A percentile compares a stretch with the other conserved stretches of the same genome.
Evolutionary conservation across 768 basidiomycete species (phyloP).

Genomic region (Tylopilus cervinicoccineus): DNA sequence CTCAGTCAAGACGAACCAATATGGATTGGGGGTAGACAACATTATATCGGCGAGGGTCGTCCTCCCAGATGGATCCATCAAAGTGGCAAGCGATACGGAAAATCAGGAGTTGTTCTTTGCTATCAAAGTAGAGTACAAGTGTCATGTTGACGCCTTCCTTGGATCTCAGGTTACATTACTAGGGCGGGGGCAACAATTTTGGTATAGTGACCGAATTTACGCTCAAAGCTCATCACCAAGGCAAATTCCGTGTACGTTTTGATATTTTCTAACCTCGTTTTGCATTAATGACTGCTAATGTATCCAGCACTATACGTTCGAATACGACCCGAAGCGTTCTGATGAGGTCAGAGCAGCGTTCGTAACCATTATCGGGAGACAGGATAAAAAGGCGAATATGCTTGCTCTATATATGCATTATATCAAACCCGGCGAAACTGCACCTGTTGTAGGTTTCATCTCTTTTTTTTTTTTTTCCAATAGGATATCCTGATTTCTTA

Average conservation of each 20-base stretch:
- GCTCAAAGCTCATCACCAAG: constrained; percentile 16
- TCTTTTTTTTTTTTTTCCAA: not conserved
- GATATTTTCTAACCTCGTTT: not conserved
- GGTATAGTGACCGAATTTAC: constrained; percentile 26
- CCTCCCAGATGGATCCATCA: constrained; percentile 23
- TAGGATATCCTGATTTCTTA: not conserved
- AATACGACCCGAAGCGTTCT: not conserved
- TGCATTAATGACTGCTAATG: too few relatives aligned
- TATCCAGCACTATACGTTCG: constrained; percentile 1
- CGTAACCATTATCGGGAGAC: not conserved
- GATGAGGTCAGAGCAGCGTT: constrained; percentile 8
- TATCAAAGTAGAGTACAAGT: constrained; percentile 1
- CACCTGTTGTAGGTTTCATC: too few relatives aligned
- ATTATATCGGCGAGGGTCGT: constrained; percentile 26
- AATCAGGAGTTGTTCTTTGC: constrained; percentile 4
- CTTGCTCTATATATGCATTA: constrained; percentile 6
- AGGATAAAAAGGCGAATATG: constrained; percentile 7
- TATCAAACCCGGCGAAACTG: not conserved
- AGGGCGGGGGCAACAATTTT: constrained; percentile 28
- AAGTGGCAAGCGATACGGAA: not conserved
- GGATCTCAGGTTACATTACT: not conserved
- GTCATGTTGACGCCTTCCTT: not conserved
- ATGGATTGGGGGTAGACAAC: constrained; percentile 34
- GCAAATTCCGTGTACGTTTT: constrained; percentile 1
- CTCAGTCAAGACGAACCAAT: constrained; percentile 32